Evolutionary conservation across 2,329 filamentous ascomycete species (phyloP).

Genomic region (Ampelomyces quisqualis): DNA sequence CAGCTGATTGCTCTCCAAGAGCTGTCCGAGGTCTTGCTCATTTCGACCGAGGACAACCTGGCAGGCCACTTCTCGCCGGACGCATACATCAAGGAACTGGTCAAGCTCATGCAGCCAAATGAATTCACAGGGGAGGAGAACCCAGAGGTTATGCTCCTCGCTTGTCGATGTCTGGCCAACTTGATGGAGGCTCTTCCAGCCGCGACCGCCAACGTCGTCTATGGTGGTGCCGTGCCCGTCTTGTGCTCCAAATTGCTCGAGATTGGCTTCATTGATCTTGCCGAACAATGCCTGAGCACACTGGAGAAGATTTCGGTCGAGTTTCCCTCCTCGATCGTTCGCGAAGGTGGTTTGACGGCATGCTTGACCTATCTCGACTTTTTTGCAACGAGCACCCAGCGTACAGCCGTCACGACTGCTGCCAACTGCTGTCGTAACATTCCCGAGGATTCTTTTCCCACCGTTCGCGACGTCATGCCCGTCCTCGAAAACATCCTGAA

Average conservation of each 20-base stretch:
- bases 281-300: slow-evolving; percentile 94
- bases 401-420: slow-evolving; percentile 93
- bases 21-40: slow-evolving; percentile 85
- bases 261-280: slow-evolving; percentile 95
- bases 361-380: slow-evolving; percentile 96
- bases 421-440: slow-evolving; percentile 98
- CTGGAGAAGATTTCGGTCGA: slow-evolving; percentile 97
- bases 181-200: slow-evolving; percentile 95
- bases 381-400: slow-evolving; percentile 94
- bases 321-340: slow-evolving; percentile 91
- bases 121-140: slow-evolving; percentile 86
- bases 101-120: slow-evolving; percentile 85
- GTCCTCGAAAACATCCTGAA: slow-evolving; percentile 85
- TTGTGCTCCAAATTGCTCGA: slow-evolving; percentile 93
- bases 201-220: slow-evolving; percentile 92
- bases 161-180: slow-evolving; percentile 93
- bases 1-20: slow-evolving; percentile 93
- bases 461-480: slow-evolving; percentile 94
- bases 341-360: slow-evolving; percentile 92
- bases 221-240: slow-evolving; percentile 92
- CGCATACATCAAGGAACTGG: slow-evolving; percentile 91
- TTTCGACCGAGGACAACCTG: slow-evolving; percentile 95
- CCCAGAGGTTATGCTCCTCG: slow-evolving; percentile 94
- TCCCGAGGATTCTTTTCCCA: slow-evolving; percentile 86
- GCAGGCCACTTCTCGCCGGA: slow-evolving; percentile 94